Evolutionary conservation across 2,329 filamentous ascomycete species (phyloP).

Genomic region (Pseudogymnoascus sp.): DNA sequence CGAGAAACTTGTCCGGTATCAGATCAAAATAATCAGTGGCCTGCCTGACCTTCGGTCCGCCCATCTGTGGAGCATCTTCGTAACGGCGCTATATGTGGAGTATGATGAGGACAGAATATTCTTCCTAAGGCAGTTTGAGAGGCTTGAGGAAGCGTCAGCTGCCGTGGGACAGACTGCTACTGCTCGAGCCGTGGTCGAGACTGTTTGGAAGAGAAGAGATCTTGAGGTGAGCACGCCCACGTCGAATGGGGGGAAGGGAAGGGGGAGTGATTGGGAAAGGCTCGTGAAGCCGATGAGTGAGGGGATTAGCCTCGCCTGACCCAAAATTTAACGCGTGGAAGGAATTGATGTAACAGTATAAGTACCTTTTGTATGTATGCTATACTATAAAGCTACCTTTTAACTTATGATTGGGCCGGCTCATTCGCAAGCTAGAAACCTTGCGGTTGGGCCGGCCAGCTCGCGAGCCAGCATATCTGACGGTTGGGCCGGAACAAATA

Average conservation of each 20-base stretch:
- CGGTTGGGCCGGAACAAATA: too few relatives aligned
- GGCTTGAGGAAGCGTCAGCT: slow-evolving; percentile 12
- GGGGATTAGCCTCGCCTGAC: slow-evolving; percentile 14
- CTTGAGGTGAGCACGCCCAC: background rate
- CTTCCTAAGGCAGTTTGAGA: slow-evolving; percentile 16
- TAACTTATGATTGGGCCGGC: too few relatives aligned
- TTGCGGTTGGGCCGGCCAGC: too few relatives aligned
- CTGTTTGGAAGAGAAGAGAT: slow-evolving; percentile 17
- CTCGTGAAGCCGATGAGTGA: slow-evolving; percentile 16
- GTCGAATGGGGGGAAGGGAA: background rate
- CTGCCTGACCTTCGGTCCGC: slow-evolving; percentile 11
- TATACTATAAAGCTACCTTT: too few relatives aligned
- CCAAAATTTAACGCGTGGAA: too few relatives aligned
- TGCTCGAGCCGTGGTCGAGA: slow-evolving; percentile 13
- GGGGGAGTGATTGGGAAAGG: slow-evolving; percentile 13
- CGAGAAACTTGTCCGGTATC: slow-evolving; percentile 10
- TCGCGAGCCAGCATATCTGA: too few relatives aligned
- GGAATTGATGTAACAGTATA: too few relatives aligned
- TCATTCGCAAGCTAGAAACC: too few relatives aligned
- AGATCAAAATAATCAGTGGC: slow-evolving; percentile 11
- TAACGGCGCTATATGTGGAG: slow-evolving; percentile 14
- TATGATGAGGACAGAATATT: slow-evolving; percentile 16
- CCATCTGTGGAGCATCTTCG: slow-evolving; percentile 18
- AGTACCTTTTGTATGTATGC: too few relatives aligned
- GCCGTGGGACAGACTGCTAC: slow-evolving; percentile 12